phyloP scores from a whole-genome alignment of 768 basidiomycete species.

The Podaxis sp. region DNA sequence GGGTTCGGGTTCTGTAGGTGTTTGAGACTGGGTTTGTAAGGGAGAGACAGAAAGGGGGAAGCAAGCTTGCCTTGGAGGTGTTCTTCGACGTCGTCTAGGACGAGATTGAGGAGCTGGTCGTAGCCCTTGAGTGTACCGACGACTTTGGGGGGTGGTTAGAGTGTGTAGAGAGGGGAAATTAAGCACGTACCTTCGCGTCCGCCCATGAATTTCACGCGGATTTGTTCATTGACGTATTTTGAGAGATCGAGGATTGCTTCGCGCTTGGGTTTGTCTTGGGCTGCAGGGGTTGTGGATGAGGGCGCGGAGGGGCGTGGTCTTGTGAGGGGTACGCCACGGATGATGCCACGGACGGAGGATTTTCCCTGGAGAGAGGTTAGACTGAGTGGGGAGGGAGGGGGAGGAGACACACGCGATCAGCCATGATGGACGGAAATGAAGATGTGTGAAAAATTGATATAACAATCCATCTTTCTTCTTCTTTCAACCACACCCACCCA shows the following conservation, averaged over 20 bases:
- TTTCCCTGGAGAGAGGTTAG: slow-evolving; percentile 48
- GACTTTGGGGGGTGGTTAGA: slow-evolving; percentile 45
- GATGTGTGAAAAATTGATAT: slow-evolving; percentile 16
- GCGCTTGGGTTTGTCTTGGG: slow-evolving; percentile 77
- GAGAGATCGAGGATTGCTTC: slow-evolving; percentile 95
- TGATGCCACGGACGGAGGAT: slow-evolving; percentile 43
- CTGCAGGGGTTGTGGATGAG: slow-evolving; percentile 36
- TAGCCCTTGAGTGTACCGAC: slow-evolving; percentile 92
- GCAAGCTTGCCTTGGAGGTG: slow-evolving; percentile 57
- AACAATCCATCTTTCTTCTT: slow-evolving; percentile 15
- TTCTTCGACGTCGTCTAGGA: slow-evolving; percentile 94
- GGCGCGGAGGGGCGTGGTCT: background rate
- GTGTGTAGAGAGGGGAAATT: background rate
- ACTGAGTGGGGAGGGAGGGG: slow-evolving; percentile 30
- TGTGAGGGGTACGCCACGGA: slow-evolving; percentile 33
- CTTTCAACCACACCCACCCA: slow-evolving; percentile 28
- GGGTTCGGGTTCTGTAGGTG: slow-evolving; percentile 56
- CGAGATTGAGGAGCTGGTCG: slow-evolving; percentile 95
- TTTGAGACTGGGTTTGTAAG: background rate
- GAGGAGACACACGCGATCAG: slow-evolving; percentile 50
- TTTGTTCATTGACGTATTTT: slow-evolving; percentile 89
- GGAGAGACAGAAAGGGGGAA: background rate
- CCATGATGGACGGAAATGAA: slow-evolving; percentile 39
- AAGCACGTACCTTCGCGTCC: slow-evolving; percentile 82
- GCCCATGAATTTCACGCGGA: slow-evolving; percentile 97